Conservation (phyloP, 257 asterid genomes). For the Cruciata laevipes region DNA sequence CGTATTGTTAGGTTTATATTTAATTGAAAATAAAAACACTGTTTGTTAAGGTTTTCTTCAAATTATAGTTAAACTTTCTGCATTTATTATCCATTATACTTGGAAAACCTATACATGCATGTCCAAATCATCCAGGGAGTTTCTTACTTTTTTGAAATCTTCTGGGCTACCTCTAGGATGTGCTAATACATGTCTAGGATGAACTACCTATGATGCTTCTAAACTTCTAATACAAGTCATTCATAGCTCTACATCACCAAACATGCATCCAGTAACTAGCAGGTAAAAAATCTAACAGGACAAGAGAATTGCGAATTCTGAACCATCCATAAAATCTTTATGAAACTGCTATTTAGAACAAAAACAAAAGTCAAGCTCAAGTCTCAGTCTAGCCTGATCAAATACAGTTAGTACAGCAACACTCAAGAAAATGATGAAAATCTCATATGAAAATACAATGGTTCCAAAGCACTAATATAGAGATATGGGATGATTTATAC, state of each 20-base stretch:
- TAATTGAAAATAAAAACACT: too few species aligned
- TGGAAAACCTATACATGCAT: too few species aligned
- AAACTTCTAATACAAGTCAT: background rate
- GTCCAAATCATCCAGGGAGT: too few species aligned
- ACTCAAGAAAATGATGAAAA: background rate
- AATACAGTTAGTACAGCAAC: background rate
- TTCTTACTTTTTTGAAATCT: too few species aligned
- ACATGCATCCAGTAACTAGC: slow-evolving; percentile 4
- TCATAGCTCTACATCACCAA: background rate
- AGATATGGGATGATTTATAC: background rate
- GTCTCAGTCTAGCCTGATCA: background rate
- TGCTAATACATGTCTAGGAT: too few species aligned
- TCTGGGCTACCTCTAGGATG: too few species aligned
- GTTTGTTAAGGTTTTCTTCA: background rate
- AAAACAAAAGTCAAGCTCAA: background rate
- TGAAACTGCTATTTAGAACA: background rate
- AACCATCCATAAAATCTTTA: background rate
- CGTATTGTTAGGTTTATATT: background rate
- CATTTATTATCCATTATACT: too few species aligned
- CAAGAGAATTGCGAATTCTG: background rate
- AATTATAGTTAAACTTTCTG: too few species aligned
- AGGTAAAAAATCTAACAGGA: background rate
- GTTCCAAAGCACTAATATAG: background rate
- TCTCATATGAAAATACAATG: background rate
- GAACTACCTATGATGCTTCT: background rate